Evolutionary conservation across 306 rosid species (phyloP), one percentile per base, ranked within the genome.

Genomic region (Cicer yamashitae): DNA sequence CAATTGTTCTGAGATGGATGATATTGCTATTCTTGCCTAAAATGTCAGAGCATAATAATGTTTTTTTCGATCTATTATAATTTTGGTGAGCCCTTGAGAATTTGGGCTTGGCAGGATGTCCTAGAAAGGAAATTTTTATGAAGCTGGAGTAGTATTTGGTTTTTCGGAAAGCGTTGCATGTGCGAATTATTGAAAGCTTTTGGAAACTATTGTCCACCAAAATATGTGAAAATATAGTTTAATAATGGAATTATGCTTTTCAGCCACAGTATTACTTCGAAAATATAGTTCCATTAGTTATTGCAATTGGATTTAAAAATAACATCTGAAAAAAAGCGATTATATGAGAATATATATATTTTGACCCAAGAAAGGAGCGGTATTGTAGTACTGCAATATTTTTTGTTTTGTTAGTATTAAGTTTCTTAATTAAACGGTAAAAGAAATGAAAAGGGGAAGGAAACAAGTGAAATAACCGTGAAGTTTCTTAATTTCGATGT

Each of bases 381-480:
- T 61, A 34, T 1, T 54, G 7, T 8, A 12, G 37, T 54, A 3
- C 61, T 69, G n/a, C 51, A 17, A 18, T 6, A 7, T 38, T 37
- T 68, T 37, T 25, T 76, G 46, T 41, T 41, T 50, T 10, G 56
- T 22, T 76, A 5, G 17, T 66, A n/a, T 13, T 30, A 2, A 25
- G 34, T 25, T 25, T 25, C 34, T 25, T 14, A 34, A 12, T 39
- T 70, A 51, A 43, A 46, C 7, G 11, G 54, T 14, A 45, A 40
- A 40, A 67, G 50, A 39, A 61, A 67, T 2, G 34, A 25, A 25
- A 25, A 2, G 34, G 34, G 2, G 46, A 17, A 53, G 43, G 72
- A 71, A 79, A 15, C 39, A 3, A 46, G 41, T 54, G 84, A 79
- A 79, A 71, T 76, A 70, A 61, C 82, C 76, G 1, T 71, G 87